Evolutionary conservation across 192 early-diverging fungal species (phyloP), one percentile per base, ranked within the genome.

Genomic region (Chytriomyces hyalinus): DNA sequence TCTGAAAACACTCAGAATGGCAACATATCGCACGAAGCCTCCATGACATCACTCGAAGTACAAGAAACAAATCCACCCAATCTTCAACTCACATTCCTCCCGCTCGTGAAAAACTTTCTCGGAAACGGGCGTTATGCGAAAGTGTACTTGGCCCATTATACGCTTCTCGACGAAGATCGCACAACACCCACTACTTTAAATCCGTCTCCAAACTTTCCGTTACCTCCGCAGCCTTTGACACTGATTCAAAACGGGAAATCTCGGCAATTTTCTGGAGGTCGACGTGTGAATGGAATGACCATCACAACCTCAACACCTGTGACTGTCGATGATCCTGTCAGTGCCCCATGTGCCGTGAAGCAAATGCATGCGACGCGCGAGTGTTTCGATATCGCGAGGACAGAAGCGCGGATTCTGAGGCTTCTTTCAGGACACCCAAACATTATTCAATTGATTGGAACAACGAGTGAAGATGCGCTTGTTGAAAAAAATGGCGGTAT

Each of bases 271-370:
- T 60, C 17, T 60, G 15, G 57, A 60, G 17, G 57, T n/a, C 57
- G 57, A 60, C 22, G 57, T 60, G 22, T 22, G 57, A 10, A 28
- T 5, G 13, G 43, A 67, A 71, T 45, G 0, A 57, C 69, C 20
- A 4, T 17, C 7, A 57, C 69, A 10, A 8, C 49, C 6, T 36
- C 60, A 28, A 61, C 61, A 9, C 4, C 57, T 10, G 26, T 47
- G 13, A 17, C 74, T 15, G 7, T 10, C 8, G 59, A 61, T 24
- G 24, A 65, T 24, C 48, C n/a, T 22, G 50, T 48, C 9, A 49
- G 80, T 70, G 28, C 77, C 80, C 59, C 79, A 13, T 89, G 87
- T 73, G 87, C 87, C 13, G 83, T 89, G 10, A 89, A 89, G 67
- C 81, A 84, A 46, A 66, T 89, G 80, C 82, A 89, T 53, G 62